Conservation (phyloP, 2,329 filamentous ascomycete genomes). For the Colletotrichum zoysiae region DNA sequence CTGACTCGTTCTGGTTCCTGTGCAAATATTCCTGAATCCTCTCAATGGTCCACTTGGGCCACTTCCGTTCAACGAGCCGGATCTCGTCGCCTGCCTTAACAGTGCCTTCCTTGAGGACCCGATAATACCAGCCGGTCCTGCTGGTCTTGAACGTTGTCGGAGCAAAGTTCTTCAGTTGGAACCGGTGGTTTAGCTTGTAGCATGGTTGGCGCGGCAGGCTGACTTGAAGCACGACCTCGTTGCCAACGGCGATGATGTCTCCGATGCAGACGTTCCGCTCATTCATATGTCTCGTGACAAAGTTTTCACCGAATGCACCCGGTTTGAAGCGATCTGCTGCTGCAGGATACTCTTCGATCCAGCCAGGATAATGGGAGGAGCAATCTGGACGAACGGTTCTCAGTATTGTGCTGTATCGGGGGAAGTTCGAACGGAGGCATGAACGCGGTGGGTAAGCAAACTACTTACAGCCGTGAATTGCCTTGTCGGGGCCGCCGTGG, state of each 20-base stretch:
- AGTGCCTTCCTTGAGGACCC: slow-evolving; percentile 67
- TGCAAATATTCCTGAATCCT: slow-evolving; percentile 73
- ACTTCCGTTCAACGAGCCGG: slow-evolving; percentile 64
- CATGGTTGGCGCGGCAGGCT: slow-evolving; percentile 73
- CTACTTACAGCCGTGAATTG: slow-evolving; percentile 67
- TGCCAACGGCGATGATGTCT: slow-evolving; percentile 67
- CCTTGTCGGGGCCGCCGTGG: slow-evolving; percentile 74
- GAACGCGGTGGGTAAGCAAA: not conserved
- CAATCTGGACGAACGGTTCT: slow-evolving; percentile 60
- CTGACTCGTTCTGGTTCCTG: slow-evolving; percentile 62
- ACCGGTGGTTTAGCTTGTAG: slow-evolving; percentile 78
- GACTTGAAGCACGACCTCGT: slow-evolving; percentile 67
- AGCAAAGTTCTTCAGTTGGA: slow-evolving; percentile 72
- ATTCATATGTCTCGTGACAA: slow-evolving; percentile 69
- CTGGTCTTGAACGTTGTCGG: slow-evolving; percentile 67
- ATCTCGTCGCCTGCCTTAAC: slow-evolving; percentile 70
- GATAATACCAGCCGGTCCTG: slow-evolving; percentile 76
- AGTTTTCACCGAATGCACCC: slow-evolving; percentile 75
- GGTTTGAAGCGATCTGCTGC: slow-evolving; percentile 64
- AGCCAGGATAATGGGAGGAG: slow-evolving; percentile 68
- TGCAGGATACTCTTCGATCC: slow-evolving; percentile 65
- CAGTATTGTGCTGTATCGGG: not conserved
- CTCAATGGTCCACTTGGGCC: slow-evolving; percentile 73
- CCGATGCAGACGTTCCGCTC: slow-evolving; percentile 76
- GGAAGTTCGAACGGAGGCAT: not conserved